Base-by-base conservation (phyloP, 345 rosid genomes). In the Melaleuca alternifolia region DNA sequence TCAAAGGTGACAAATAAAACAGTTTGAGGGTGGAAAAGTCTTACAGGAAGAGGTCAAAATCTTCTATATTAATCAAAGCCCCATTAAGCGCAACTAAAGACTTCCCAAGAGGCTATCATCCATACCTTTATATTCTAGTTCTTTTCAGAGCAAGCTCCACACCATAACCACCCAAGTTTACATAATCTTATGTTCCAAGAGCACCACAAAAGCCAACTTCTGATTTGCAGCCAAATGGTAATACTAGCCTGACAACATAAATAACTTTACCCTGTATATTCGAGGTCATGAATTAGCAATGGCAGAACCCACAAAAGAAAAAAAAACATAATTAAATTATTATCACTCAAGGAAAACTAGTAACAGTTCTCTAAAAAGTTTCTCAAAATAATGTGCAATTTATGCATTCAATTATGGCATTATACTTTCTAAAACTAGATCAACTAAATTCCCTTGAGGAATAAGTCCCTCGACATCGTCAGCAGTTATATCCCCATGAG, bases 71-170 rank as follows among this genome's bases (percentile, higher is more conserved):
- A 93, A 97, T 89, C 89, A 97, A 89, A 90, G 99, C 99, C 89
- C 99, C 98, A 95, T 97, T 97, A 84, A 96, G 91, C 85, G 98
- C 99, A 96, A 97, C n/a, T n/a, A n/a, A n/a, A n/a, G n/a, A n/a
- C n/a, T n/a, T n/a, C n/a, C n/a, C n/a, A n/a, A n/a, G n/a, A n/a
- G n/a, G n/a, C n/a, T n/a, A n/a, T n/a, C n/a, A n/a, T n/a, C n/a
- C n/a, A n/a, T n/a, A n/a, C n/a, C n/a, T n/a, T n/a, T n/a, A n/a
- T n/a, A n/a, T n/a, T n/a, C n/a, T n/a, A n/a, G n/a, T n/a, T n/a
- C n/a, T n/a, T n/a, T n/a, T n/a, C n/a, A n/a, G n/a, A n/a, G n/a
- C n/a, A n/a, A n/a, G n/a, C n/a, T n/a, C n/a, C n/a, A n/a, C n/a
- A n/a, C n/a, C n/a, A n/a, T n/a, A n/a, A n/a, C n/a, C n/a, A n/a